Percentiles rank a stretch among this genome's conserved stretches.
phyloP scores from a whole-genome alignment of 495 filamentous ascomycete genomes.

The Penicillium manginii region DNA sequence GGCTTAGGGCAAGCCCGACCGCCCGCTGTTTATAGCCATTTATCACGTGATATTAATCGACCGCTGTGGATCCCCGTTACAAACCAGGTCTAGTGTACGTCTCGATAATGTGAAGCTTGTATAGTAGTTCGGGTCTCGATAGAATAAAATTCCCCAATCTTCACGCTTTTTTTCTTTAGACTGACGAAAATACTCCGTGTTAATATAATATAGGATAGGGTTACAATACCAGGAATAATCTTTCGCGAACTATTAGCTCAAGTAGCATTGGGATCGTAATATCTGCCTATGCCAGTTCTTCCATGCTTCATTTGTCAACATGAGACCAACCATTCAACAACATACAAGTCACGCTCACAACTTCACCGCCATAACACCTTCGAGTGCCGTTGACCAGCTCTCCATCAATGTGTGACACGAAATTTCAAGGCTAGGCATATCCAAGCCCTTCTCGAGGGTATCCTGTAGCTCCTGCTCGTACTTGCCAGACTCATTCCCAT shows the following conservation, averaged over 20 bases:
- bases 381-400: slow-evolving; percentile 51
- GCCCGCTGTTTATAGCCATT: neutral
- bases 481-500: slow-evolving; percentile 27
- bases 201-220: no score
- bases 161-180: no score
- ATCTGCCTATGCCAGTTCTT: neutral
- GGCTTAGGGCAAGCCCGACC: slow-evolving; percentile 15
- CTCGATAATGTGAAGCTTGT: no score
- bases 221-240: no score
- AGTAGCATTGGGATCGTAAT: neutral
- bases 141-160: no score
- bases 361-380: slow-evolving; percentile 40
- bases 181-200: no score
- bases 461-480: slow-evolving; percentile 36
- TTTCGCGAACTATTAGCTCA: no score
- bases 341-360: slow-evolving; percentile 22
- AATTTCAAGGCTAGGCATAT: slow-evolving; percentile 42
- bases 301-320: neutral
- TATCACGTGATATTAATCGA: no score
- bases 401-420: slow-evolving; percentile 51
- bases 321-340: slow-evolving; percentile 3
- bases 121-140: no score
- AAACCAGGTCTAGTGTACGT: no score
- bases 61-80: no score
- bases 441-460: slow-evolving; percentile 38